Percentiles rank a stretch among this genome's conserved stretches.
Evolutionary conservation across 257 asterid genomes (phyloP).

Genomic region (Cordia subcordata): DNA sequence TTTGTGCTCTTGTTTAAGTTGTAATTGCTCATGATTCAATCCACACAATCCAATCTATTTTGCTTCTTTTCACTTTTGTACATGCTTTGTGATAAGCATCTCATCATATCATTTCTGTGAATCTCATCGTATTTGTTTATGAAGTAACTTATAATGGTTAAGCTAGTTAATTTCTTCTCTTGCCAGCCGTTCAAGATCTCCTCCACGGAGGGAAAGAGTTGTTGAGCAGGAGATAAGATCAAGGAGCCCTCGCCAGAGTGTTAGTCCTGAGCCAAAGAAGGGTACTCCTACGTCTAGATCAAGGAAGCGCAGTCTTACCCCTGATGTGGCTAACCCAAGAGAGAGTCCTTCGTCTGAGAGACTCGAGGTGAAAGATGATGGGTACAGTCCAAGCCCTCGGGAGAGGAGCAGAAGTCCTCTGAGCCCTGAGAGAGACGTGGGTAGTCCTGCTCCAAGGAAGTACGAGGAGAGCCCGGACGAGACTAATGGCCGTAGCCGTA

Average conservation of each 20-base stretch:
- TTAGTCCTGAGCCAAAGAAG: slow-evolving; percentile 48
- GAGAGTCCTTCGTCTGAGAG: slow-evolving; percentile 39
- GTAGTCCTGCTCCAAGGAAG: slow-evolving; percentile 42
- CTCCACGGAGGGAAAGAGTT: slow-evolving; percentile 51
- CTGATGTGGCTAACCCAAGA: slow-evolving; percentile 39
- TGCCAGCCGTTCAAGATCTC: slow-evolving; percentile 86
- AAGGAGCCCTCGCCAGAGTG: slow-evolving; percentile 39
- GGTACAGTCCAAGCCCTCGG: slow-evolving; percentile 55
- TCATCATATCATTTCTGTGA: too few species aligned
- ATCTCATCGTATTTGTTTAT: background rate
- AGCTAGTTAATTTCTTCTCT: background rate
- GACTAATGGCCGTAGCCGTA: slow-evolving; percentile 49
- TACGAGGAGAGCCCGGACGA: slow-evolving; percentile 62
- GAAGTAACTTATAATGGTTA: background rate
- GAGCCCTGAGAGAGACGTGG: slow-evolving; percentile 18
- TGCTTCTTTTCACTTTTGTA: too few species aligned
- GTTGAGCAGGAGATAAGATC: slow-evolving; percentile 51
- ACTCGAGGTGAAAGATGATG: slow-evolving; percentile 39
- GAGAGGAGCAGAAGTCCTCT: slow-evolving; percentile 55
- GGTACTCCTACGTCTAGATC: slow-evolving; percentile 35
- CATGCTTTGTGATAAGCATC: too few species aligned
- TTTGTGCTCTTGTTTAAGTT: too few species aligned
- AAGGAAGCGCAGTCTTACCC: slow-evolving; percentile 61
- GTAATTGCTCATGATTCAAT: too few species aligned
- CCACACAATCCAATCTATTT: too few species aligned